phyloP scores from a whole-genome alignment of 306 rosid species.

The Hippophae gyantsensis region DNA sequence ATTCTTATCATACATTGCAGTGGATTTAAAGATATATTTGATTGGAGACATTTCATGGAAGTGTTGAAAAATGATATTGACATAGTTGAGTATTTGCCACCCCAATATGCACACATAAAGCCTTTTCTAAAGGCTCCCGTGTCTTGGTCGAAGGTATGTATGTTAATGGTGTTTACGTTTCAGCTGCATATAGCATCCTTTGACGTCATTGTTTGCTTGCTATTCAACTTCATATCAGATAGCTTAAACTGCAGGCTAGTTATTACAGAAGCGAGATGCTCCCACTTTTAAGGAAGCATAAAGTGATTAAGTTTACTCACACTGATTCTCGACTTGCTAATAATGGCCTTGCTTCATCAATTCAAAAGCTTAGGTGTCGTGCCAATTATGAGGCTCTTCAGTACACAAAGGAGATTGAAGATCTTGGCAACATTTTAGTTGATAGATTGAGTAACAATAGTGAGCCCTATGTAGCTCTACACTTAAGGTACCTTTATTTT shows the following conservation, averaged over 20 bases:
- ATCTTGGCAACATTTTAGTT: constrained; percentile 43
- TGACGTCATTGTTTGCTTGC: background rate
- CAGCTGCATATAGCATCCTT: background rate
- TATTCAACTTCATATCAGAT: background rate
- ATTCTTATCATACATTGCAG: constrained; percentile 20
- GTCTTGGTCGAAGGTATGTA: constrained; percentile 63
- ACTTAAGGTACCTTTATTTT: constrained; percentile 41
- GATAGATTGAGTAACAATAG: constrained; percentile 34
- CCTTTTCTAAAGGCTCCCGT: constrained; percentile 39
- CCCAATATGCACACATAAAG: constrained; percentile 15
- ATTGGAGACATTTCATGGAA: constrained; percentile 52
- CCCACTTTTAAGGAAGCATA: constrained; percentile 27
- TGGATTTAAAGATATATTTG: constrained; percentile 49
- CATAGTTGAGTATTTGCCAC: constrained; percentile 45
- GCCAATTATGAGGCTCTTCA: constrained; percentile 54
- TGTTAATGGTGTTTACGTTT: background rate
- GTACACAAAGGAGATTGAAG: constrained; percentile 39
- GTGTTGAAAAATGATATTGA: constrained; percentile 41
- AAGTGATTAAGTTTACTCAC: constrained; percentile 46
- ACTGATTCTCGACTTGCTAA: constrained; percentile 52
- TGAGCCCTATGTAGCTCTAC: constrained; percentile 45
- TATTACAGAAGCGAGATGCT: constrained; percentile 38
- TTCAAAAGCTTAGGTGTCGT: constrained; percentile 46
- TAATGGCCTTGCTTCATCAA: constrained; percentile 31
- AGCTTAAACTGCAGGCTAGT: constrained; percentile 28